phyloP scores from a whole-genome alignment of 2,329 filamentous ascomycete species.

The Xylaria sp. region DNA sequence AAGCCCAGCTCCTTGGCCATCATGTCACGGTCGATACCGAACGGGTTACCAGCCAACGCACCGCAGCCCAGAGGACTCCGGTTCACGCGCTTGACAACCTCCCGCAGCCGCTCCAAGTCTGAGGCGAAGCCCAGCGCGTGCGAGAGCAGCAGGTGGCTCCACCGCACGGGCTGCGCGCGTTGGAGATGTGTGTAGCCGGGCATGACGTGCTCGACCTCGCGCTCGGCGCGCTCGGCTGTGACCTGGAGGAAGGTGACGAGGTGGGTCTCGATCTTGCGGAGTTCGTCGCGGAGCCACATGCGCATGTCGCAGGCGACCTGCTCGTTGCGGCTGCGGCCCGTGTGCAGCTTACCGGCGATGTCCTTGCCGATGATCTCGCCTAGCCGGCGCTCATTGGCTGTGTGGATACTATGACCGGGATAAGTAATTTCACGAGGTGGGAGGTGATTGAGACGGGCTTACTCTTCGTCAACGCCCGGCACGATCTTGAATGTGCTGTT shows the following conservation, averaged over 20 bases:
- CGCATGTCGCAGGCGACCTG: slow-evolving; percentile 89
- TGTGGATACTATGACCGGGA: slow-evolving; percentile 4
- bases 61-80: slow-evolving; percentile 60
- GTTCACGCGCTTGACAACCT: slow-evolving; percentile 63
- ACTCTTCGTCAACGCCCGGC: slow-evolving; percentile 47
- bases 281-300: slow-evolving; percentile 74
- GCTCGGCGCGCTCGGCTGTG: slow-evolving; percentile 59
- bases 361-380: slow-evolving; percentile 84
- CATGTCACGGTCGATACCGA: slow-evolving; percentile 64
- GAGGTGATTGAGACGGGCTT: neutral
- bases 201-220: slow-evolving; percentile 56
- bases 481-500: slow-evolving; percentile 46
- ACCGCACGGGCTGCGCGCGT: neutral
- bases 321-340: slow-evolving; percentile 81
- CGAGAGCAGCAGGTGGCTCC: neutral
- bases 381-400: slow-evolving; percentile 46
- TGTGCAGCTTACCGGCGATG: slow-evolving; percentile 83
- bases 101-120: slow-evolving; percentile 41
- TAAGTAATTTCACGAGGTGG: neutral
- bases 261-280: slow-evolving; percentile 63
- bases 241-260: slow-evolving; percentile 67
- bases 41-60: slow-evolving; percentile 70
- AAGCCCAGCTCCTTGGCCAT: slow-evolving; percentile 72
- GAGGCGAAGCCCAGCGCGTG: neutral
- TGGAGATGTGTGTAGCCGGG: slow-evolving; percentile 1